These are phyloP conservation scores for Acanthamoeba divionensis DNA, from an alignment of 208 protist genomes.

Conservation along the genomic window DNA sequence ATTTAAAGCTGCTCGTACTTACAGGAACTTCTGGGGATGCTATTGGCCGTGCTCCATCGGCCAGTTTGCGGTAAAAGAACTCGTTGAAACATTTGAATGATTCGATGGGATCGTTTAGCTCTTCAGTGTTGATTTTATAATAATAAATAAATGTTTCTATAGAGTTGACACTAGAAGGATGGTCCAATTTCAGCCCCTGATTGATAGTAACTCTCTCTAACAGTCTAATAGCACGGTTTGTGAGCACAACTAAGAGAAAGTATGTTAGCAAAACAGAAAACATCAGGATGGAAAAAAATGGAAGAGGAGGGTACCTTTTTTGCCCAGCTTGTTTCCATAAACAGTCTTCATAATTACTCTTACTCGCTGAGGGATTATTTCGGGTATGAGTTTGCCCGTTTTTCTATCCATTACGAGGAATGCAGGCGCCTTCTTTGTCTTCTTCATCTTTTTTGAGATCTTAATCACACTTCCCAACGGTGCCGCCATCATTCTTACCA, in stretches of 20 bases:
- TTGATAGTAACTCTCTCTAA: constrained; percentile 15
- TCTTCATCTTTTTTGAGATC: constrained; percentile 25
- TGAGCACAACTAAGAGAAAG: neutral
- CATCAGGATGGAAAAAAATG: neutral
- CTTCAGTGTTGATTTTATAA: constrained; percentile 6
- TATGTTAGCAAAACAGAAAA: neutral
- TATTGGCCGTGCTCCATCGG: too few relatives aligned
- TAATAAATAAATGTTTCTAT: neutral
- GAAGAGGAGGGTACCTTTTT: neutral
- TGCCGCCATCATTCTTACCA: constrained; percentile 3
- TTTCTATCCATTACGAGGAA: constrained; percentile 16
- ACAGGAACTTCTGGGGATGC: too few relatives aligned
- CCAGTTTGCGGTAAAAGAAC: too few relatives aligned
- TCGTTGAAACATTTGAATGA: too few relatives aligned
- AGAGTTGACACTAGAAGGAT: neutral
- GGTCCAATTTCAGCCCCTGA: constrained; percentile 29
- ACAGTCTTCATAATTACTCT: neutral
- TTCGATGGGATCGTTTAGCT: too few relatives aligned
- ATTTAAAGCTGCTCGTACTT: too few relatives aligned
- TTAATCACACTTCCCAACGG: neutral
- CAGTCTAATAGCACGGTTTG: neutral
- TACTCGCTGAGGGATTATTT: neutral
- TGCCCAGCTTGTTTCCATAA: constrained; percentile 30
- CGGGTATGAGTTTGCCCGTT: neutral
- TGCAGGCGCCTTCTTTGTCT: constrained; percentile 14